phyloP scores from a whole-genome alignment of 1,284 basidiomycete species.

The Sphaerobolus stellatus region DNA sequence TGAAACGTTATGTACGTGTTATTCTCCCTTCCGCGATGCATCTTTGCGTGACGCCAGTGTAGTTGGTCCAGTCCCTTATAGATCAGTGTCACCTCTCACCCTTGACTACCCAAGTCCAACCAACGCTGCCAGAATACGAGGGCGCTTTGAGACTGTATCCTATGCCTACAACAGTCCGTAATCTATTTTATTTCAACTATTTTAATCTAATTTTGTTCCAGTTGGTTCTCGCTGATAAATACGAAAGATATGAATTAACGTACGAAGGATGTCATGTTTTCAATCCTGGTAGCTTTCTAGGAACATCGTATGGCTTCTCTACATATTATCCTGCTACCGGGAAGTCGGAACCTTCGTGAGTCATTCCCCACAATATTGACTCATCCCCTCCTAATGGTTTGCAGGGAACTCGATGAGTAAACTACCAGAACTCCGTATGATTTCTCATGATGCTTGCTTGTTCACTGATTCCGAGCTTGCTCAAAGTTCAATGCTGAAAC shows the following conservation, averaged over 20 bases:
- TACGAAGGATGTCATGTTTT: conserved; percentile 99
- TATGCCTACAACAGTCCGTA: conserved; percentile 82
- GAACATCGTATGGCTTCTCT: conserved; percentile 79
- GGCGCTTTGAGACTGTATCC: conserved; percentile 93
- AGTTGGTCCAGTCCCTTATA: conserved; percentile 92
- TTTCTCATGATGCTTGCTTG: no score
- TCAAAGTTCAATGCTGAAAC: no score
- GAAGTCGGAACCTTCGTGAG: conserved; percentile 77
- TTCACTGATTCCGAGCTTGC: no score
- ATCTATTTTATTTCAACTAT: not conserved
- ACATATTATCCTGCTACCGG: conserved; percentile 79
- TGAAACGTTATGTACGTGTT: conserved; percentile 76
- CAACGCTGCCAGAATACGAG: conserved; percentile 89
- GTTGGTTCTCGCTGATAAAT: conserved; percentile 96
- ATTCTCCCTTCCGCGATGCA: conserved; percentile 2
- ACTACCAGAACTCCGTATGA: no score
- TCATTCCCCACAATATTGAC: not conserved
- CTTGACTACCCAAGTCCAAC: conserved; percentile 79
- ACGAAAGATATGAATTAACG: conserved; percentile 93
- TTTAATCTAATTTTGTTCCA: conserved; percentile 32
- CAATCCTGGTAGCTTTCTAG: conserved; percentile 91
- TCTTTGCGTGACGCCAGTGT: conserved; percentile 3
- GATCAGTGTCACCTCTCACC: conserved; percentile 93
- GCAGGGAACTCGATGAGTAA: conserved; percentile 6
- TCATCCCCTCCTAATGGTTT: not conserved